Evolutionary conservation across 257 asterid genomes (phyloP).

Genomic region (Rauvolfia tetraphylla): DNA sequence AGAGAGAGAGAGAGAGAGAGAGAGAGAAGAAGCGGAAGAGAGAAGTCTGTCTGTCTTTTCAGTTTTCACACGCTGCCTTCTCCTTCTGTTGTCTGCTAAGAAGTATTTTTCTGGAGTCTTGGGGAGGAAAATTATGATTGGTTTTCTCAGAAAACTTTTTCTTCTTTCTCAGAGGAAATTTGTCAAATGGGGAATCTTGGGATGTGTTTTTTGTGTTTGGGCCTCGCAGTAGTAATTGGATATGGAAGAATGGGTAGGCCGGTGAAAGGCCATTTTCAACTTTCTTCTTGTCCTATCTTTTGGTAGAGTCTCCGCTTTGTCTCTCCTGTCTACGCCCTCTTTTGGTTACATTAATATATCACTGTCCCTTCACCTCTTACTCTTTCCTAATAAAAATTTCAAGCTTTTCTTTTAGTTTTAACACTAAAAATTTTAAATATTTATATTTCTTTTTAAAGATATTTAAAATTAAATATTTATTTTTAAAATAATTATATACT

Average conservation of each 20-base stretch:
- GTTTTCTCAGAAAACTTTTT: no score
- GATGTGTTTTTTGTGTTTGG: slow-evolving; percentile 28
- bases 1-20: not conserved
- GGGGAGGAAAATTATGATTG: not conserved
- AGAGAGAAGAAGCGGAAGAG: not conserved
- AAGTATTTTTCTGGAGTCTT: not conserved
- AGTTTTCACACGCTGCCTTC: slow-evolving; percentile 4
- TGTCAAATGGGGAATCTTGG: slow-evolving; percentile 18
- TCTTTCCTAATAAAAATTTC: not conserved
- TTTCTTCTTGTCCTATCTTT: slow-evolving; percentile 44
- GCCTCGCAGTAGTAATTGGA: slow-evolving; percentile 18
- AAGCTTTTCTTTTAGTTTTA: not conserved
- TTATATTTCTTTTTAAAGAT: no score
- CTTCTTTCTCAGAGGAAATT: not conserved
- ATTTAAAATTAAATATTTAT: no score
- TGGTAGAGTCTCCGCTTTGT: slow-evolving; percentile 21
- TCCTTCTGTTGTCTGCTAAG: slow-evolving; percentile 4
- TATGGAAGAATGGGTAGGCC: slow-evolving; percentile 35
- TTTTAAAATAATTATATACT: no score
- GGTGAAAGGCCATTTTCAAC: slow-evolving; percentile 72
- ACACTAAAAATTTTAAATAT: not conserved
- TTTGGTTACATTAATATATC: not conserved
- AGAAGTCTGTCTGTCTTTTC: slow-evolving; percentile 5
- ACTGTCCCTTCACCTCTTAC: slow-evolving; percentile 1
- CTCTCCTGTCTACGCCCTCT: slow-evolving; percentile 12